These are phyloP conservation scores for Komagataella ulmi DNA, from an alignment of 805 yeast genomes.

Conservation along the genomic window DNA sequence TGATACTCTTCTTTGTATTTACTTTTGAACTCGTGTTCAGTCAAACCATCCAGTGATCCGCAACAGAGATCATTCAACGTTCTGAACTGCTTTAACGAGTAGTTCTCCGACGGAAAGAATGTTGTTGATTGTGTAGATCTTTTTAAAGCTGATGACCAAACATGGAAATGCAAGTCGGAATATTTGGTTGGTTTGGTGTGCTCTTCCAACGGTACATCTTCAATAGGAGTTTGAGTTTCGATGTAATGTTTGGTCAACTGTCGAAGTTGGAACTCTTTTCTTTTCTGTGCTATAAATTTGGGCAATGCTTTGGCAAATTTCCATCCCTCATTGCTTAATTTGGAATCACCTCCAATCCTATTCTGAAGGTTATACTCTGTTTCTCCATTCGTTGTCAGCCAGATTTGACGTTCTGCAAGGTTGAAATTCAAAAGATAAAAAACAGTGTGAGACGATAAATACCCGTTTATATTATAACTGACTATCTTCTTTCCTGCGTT, in stretches of 20 bases:
- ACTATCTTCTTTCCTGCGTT: slow-evolving; percentile 48
- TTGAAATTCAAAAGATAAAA: slow-evolving; percentile 34
- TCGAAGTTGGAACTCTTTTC: slow-evolving; percentile 20
- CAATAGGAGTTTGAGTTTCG: slow-evolving; percentile 7
- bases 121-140: slow-evolving; percentile 19
- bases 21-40: slow-evolving; percentile 15
- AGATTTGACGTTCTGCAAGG: slow-evolving; percentile 20
- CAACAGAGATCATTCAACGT: slow-evolving; percentile 21
- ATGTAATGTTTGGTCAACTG: slow-evolving; percentile 19
- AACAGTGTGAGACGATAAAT: slow-evolving; percentile 41
- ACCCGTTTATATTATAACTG: slow-evolving; percentile 43
- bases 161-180: slow-evolving; percentile 12
- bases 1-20: slow-evolving; percentile 14
- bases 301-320: slow-evolving; percentile 20
- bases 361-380: slow-evolving; percentile 12
- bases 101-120: slow-evolving; percentile 15
- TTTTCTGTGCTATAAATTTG: slow-evolving; percentile 17
- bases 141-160: slow-evolving; percentile 20
- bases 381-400: slow-evolving; percentile 22
- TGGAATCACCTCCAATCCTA: slow-evolving; percentile 20
- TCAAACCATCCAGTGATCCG: slow-evolving; percentile 19
- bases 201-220: slow-evolving; percentile 11
- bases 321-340: slow-evolving; percentile 15
- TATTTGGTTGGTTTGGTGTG: slow-evolving; percentile 8
- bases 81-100: slow-evolving; percentile 16